Conservation (phyloP, 1,284 basidiomycete genomes). For the Stereum hirsutum region DNA sequence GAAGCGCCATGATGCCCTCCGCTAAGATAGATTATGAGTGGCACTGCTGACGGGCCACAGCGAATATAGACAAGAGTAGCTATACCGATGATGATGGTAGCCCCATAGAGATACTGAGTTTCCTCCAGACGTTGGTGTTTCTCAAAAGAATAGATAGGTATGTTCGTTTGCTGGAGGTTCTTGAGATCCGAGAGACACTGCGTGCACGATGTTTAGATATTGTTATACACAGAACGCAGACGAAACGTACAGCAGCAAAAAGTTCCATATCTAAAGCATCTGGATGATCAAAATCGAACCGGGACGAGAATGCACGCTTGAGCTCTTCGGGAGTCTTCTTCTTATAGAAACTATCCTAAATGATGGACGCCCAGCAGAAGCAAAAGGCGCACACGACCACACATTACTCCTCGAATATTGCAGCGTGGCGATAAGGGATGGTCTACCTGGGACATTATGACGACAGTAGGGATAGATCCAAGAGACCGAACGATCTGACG, state of each 20-base stretch:
- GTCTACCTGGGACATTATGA: slow-evolving; percentile 77
- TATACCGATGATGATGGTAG: slow-evolving; percentile 84
- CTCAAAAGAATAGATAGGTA: slow-evolving; percentile 91
- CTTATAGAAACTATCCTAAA: slow-evolving; percentile 91
- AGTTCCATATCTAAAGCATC: slow-evolving; percentile 87
- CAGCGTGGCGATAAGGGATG: background rate
- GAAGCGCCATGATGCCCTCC: slow-evolving; percentile 90
- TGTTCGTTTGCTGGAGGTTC: slow-evolving; percentile 71
- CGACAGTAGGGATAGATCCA: slow-evolving; percentile 79
- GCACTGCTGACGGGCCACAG: slow-evolving; percentile 71
- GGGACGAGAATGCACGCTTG: slow-evolving; percentile 73
- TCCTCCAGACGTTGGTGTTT: slow-evolving; percentile 85
- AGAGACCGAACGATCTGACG: slow-evolving; percentile 76
- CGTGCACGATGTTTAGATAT: no score
- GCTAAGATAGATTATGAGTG: slow-evolving; percentile 34
- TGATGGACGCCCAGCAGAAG: background rate
- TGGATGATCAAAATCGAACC: slow-evolving; percentile 91
- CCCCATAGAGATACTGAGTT: slow-evolving; percentile 90
- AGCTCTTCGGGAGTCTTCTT: slow-evolving; percentile 73
- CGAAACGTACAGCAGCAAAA: slow-evolving; percentile 63
- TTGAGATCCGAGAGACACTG: slow-evolving; percentile 85
- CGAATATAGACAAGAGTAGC: slow-evolving; percentile 22
- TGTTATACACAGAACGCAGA: no score
- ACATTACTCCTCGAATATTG: background rate
- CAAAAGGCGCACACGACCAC: no score